These are phyloP conservation scores for Phytophthora pinifolia DNA, from an alignment of 352 stramenopile species.

Conservation along the genomic window DNA sequence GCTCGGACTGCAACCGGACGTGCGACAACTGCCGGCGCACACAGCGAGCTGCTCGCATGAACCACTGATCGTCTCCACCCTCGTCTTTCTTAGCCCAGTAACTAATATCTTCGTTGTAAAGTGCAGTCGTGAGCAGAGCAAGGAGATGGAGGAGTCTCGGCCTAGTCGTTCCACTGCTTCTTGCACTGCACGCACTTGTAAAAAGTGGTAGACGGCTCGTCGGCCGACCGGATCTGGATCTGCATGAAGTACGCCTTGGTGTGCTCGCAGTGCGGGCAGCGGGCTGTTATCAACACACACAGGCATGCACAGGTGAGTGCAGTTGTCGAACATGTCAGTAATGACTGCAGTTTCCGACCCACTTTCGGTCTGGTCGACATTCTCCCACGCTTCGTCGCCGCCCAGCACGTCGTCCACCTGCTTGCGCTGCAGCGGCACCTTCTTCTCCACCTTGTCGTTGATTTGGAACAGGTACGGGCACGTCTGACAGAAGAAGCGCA, in stretches of 20 bases:
- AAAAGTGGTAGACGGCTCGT: conserved; percentile 99
- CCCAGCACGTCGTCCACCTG: conserved; percentile 99
- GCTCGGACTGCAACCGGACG: conserved; percentile 54
- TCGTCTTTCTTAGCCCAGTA: conserved; percentile 1
- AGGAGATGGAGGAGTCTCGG: background rate
- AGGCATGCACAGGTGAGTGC: background rate
- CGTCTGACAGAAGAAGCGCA: conserved; percentile 91
- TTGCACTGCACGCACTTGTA: conserved; percentile 99
- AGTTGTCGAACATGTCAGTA: no score
- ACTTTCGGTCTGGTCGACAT: conserved; percentile 97
- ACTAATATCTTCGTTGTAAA: conserved; percentile 14
- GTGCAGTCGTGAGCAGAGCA: conserved; percentile 4
- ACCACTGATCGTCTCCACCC: background rate
- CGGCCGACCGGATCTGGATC: conserved; percentile 99
- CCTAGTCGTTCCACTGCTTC: conserved; percentile 95
- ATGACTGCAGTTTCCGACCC: conserved; percentile 16
- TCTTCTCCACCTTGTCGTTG: conserved; percentile 88
- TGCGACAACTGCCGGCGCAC: conserved; percentile 72
- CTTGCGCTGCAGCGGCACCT: conserved; percentile 93
- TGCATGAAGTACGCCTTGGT: conserved; percentile 99
- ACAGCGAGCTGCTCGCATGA: conserved; percentile 32
- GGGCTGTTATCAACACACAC: conserved; percentile 38
- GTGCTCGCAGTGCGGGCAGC: conserved; percentile 95
- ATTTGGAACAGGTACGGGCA: conserved; percentile 91
- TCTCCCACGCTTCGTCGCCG: conserved; percentile 97